Evolutionary conservation across 2,329 filamentous ascomycete genomes (phyloP), one percentile per base, ranked within the genome.

Genomic region (Botryosphaeria dothidea): DNA sequence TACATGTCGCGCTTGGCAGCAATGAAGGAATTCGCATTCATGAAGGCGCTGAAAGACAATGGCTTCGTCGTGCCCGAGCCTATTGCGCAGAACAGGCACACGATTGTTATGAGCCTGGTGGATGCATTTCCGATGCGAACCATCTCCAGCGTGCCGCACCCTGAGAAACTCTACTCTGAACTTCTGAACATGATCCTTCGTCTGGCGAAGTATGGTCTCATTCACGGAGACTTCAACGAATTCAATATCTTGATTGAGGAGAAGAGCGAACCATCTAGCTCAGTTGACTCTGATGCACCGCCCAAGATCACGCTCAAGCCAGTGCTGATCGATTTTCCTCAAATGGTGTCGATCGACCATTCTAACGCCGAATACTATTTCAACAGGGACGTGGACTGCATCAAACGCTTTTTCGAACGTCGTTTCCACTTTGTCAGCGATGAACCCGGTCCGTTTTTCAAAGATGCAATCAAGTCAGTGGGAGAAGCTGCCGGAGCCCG

Each of bases 141-240:
- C 77, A 92, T 99, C 67, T 87, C 92, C 11, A 85, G 85, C 27
- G 90, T 99, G 1, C 90, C 92, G 34, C 87, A 97, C 70, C 92
- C 94, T 0, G 91, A 92, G 2, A 81, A 81, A n/a, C 84, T 99
- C 5, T 99, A 99, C 75, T 89, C 89, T n/a, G 92, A 98, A 67
- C 82, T 99, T 36, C 96, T 99, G 73, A 85, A 88, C 46, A 86
- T 97, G 71, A 92, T 99, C 64, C 82, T 99, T 48, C 86, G 89
- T 29, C 84, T 99, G 45, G 94, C 95, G 5, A 88, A 88, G 67
- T 88, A 93, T 70, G 95, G 95, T 6, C 82, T 99, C 54, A 99
- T 99, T 67, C 95, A 99, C 75, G 95, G 95, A 67, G 95, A 99
- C 76, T 99, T 96, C 82, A 99, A 99, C 81, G 96, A 99, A 78